A percentile compares a stretch with the other conserved stretches of the same genome.
phyloP scores from a whole-genome alignment of 768 basidiomycete genomes.

The Gymnopilus junonius region DNA sequence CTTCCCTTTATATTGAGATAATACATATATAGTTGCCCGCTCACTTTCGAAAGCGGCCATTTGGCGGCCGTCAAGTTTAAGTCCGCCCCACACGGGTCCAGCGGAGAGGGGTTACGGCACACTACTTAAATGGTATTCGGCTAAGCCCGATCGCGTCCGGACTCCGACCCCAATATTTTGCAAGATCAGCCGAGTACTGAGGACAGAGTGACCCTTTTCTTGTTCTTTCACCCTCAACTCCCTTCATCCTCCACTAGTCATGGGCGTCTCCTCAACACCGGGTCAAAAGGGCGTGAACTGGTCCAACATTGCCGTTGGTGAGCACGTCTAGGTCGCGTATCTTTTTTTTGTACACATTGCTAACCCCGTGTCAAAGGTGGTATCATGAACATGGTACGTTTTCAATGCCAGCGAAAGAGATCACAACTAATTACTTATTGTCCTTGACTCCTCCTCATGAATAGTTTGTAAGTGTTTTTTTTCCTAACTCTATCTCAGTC shows the following conservation, averaged over 20 bases:
- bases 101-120: background rate
- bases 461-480: constrained; percentile 55
- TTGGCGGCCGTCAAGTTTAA: background rate
- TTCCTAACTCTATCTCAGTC: background rate
- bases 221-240: constrained; percentile 25
- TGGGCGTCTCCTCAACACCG: constrained; percentile 86
- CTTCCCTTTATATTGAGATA: background rate
- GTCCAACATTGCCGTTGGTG: constrained; percentile 95
- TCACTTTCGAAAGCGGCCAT: background rate
- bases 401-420: background rate
- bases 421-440: background rate
- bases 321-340: constrained; percentile 33
- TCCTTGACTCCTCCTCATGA: constrained; percentile 6
- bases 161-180: constrained; percentile 34
- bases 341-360: constrained; percentile 18
- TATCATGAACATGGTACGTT: constrained; percentile 96
- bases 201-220: constrained; percentile 21
- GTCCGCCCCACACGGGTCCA: background rate
- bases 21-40: background rate
- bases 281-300: constrained; percentile 92
- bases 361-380: constrained; percentile 59
- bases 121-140: constrained; percentile 22
- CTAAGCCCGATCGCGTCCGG: constrained; percentile 42
- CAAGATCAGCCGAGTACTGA: constrained; percentile 24
- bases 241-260: constrained; percentile 36